A percentile compares a stretch with the other conserved stretches of the same genome.
Evolutionary conservation across 495 filamentous ascomycete genomes (phyloP).

Genomic region (Xylaria longipes): DNA sequence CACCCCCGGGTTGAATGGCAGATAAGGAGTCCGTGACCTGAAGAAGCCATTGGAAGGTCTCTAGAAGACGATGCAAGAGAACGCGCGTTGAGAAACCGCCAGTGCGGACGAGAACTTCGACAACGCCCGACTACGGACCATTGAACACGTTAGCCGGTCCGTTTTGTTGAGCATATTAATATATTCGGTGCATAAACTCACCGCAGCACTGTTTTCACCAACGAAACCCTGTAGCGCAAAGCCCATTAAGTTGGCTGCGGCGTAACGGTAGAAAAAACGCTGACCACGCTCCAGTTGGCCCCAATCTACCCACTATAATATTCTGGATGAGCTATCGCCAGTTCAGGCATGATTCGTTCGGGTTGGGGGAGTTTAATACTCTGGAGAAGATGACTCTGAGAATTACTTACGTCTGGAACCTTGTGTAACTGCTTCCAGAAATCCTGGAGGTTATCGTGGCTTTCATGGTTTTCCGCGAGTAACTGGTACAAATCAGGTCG

Average conservation of each 20-base stretch:
- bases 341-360: background rate
- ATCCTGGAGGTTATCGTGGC: slow-evolving; percentile 42
- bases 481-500: slow-evolving; percentile 48
- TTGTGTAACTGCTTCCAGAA: slow-evolving; percentile 2
- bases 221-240: slow-evolving; percentile 20
- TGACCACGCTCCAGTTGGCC: slow-evolving; percentile 70
- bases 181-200: slow-evolving; percentile 53
- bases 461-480: slow-evolving; percentile 48
- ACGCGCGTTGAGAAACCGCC: slow-evolving; percentile 74
- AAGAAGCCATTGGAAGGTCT: slow-evolving; percentile 71
- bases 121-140: background rate
- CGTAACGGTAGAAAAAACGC: slow-evolving; percentile 70
- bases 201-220: slow-evolving; percentile 43
- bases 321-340: slow-evolving; percentile 50
- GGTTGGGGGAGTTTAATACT: background rate
- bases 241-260: slow-evolving; percentile 60
- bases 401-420: background rate
- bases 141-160: background rate
- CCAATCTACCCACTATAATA: slow-evolving; percentile 80
- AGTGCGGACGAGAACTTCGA: slow-evolving; percentile 71
- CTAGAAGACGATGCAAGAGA: slow-evolving; percentile 67
- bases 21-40: slow-evolving; percentile 54
- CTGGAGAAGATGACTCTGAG: background rate
- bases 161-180: background rate
- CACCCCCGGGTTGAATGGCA: slow-evolving; percentile 64